phyloP scores from a whole-genome alignment of 169 alveolate species.

The Cystoisospora suis region DNA sequence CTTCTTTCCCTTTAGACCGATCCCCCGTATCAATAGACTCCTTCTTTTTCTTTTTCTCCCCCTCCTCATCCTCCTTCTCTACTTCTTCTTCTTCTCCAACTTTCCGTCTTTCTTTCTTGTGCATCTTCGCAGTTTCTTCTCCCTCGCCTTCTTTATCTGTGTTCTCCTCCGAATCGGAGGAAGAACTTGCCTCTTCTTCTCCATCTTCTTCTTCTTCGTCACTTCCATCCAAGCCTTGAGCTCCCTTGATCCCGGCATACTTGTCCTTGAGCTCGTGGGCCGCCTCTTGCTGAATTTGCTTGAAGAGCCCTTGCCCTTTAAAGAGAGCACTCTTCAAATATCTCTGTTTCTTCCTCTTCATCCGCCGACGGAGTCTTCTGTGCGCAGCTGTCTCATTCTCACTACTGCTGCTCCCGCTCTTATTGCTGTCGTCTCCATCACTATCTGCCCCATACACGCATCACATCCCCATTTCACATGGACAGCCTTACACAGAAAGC shows the following conservation, averaged over 20 bases:
- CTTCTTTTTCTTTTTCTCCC: background rate
- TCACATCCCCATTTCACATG: background rate
- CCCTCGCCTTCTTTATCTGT: background rate
- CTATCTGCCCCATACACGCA: background rate
- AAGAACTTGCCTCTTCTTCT: background rate
- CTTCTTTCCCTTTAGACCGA: background rate
- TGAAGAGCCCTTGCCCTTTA: background rate
- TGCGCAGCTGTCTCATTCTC: constrained; percentile 72
- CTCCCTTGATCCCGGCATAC: background rate
- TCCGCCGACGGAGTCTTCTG: constrained; percentile 31
- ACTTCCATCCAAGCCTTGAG: background rate
- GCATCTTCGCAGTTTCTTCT: background rate
- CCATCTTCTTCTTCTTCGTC: background rate
- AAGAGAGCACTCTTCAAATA: constrained; percentile 23
- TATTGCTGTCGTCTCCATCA: background rate
- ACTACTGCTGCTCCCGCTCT: constrained; percentile 58
- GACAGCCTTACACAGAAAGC: background rate
- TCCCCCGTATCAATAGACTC: background rate
- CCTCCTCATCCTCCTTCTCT: constrained; percentile 3
- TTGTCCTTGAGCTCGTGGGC: constrained; percentile 27
- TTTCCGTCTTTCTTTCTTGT: background rate
- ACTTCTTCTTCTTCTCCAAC: background rate
- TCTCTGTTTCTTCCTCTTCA: constrained; percentile 3
- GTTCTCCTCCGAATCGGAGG: background rate
- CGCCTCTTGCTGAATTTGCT: constrained; percentile 33